Conservation (phyloP, 768 basidiomycete species). For the Cubamyces sp. region DNA sequence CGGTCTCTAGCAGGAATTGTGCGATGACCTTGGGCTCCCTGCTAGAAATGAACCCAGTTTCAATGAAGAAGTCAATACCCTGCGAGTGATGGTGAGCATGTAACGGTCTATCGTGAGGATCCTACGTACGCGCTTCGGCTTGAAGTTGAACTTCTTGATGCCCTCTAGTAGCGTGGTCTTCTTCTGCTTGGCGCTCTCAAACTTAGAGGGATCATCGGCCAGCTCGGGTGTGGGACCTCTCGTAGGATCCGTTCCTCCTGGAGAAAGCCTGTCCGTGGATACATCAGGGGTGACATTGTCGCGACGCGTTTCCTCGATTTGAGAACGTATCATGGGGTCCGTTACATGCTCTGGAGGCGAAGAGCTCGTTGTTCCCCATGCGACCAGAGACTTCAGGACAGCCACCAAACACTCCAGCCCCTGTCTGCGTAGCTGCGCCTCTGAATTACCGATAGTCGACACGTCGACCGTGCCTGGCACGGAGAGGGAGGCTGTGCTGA, state of each 20-base stretch:
- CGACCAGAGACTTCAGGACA: conserved; percentile 86
- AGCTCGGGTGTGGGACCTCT: conserved; percentile 78
- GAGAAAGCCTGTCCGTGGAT: conserved; percentile 58
- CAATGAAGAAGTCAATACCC: conserved; percentile 89
- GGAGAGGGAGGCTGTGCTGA: conserved; percentile 66
- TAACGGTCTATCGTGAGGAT: background rate
- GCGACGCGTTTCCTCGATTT: conserved; percentile 56
- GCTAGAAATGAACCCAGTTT: conserved; percentile 83
- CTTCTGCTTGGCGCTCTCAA: conserved; percentile 95
- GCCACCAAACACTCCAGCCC: conserved; percentile 94
- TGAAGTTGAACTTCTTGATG: conserved; percentile 97
- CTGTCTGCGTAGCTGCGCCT: conserved; percentile 84
- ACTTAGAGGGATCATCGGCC: conserved; percentile 87
- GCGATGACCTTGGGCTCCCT: conserved; percentile 79
- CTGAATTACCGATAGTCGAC: conserved; percentile 70
- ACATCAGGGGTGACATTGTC: conserved; percentile 60
- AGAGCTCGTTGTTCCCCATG: conserved; percentile 72
- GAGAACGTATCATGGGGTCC: conserved; percentile 48
- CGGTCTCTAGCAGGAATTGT: conserved; percentile 80
- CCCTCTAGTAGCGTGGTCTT: conserved; percentile 95
- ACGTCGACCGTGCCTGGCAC: conserved; percentile 72
- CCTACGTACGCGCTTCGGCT: conserved; percentile 85
- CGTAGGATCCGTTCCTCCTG: conserved; percentile 51
- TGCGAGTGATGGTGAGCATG: conserved; percentile 35
- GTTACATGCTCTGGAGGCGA: conserved; percentile 48